A percentile compares a stretch with the other conserved stretches of the same genome.
Conservation (phyloP, 805 yeast genomes). For the Middelhovenomyces tepae region DNA sequence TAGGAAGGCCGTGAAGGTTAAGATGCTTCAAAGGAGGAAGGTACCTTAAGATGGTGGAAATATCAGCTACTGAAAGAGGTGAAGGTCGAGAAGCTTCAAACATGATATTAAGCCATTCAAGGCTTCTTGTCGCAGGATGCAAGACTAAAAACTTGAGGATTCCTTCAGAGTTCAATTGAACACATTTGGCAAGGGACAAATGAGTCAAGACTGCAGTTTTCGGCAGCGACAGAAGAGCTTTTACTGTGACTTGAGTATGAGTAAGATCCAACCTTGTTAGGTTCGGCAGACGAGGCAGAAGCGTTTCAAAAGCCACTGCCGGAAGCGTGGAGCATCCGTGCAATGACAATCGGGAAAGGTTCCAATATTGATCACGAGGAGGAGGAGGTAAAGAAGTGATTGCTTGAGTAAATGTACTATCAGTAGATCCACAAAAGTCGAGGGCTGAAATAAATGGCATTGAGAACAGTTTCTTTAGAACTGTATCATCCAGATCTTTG, state of each 20-base stretch:
- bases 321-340: conserved; percentile 83
- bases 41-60: conserved; percentile 40
- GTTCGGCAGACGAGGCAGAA: conserved; percentile 48
- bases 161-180: conserved; percentile 63
- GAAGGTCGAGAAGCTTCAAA: conserved; percentile 55
- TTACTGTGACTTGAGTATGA: conserved; percentile 68
- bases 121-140: conserved; percentile 55
- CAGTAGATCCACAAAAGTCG: conserved; percentile 86
- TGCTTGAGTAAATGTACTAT: conserved; percentile 25
- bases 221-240: conserved; percentile 49
- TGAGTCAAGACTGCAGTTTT: conserved; percentile 57
- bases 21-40: conserved; percentile 38
- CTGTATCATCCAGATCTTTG: conserved; percentile 60
- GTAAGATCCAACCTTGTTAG: conserved; percentile 67
- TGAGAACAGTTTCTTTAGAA: conserved; percentile 48
- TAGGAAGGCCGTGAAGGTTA: conserved; percentile 59
- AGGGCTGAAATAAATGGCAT: conserved; percentile 53
- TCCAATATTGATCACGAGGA: conserved; percentile 18
- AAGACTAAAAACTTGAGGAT: conserved; percentile 57
- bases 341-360: conserved; percentile 49
- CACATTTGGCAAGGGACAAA: conserved; percentile 57
- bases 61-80: conserved; percentile 40
- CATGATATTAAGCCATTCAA: conserved; percentile 60
- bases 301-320: conserved; percentile 41
- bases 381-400: not conserved